These are phyloP conservation scores for Exobasidium rhododendri DNA, from an alignment of 1,284 basidiomycete species.

Conservation along the genomic window DNA sequence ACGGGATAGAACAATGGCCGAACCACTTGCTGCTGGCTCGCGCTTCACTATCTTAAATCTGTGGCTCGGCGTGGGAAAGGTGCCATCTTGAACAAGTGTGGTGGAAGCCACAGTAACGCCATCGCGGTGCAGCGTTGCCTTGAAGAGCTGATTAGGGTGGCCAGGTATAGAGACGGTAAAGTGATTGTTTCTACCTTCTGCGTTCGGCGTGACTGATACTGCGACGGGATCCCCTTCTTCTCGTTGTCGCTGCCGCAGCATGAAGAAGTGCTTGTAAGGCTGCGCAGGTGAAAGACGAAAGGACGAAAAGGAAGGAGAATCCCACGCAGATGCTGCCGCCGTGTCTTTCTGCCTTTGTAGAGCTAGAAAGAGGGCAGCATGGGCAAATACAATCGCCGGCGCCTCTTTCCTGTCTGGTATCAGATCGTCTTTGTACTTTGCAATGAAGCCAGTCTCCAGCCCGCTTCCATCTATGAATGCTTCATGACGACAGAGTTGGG, in stretches of 20 bases:
- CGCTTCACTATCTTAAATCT: constrained; percentile 3
- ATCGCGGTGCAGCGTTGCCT: constrained; percentile 49
- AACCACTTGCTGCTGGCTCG: background rate
- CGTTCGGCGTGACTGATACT: background rate
- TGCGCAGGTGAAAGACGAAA: constrained; percentile 4
- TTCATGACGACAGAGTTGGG: constrained; percentile 70
- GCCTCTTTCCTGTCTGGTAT: background rate
- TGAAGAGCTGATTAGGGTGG: constrained; percentile 57
- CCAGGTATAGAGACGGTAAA: background rate
- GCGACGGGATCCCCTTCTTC: background rate
- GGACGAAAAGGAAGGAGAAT: background rate
- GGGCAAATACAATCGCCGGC: background rate
- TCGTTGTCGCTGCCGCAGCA: background rate
- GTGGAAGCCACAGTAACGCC: constrained; percentile 56
- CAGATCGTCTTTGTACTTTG: constrained; percentile 33
- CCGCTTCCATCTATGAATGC: constrained; percentile 71
- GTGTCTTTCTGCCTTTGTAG: background rate
- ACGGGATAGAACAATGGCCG: background rate
- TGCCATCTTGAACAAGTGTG: background rate
- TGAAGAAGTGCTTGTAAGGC: background rate
- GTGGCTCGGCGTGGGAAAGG: background rate
- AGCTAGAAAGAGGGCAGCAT: constrained; percentile 4
- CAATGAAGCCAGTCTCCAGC: constrained; percentile 89
- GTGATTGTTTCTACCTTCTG: background rate
- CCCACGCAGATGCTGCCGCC: background rate